Evolutionary conservation across 2,329 filamentous ascomycete species (phyloP).

Genomic region (Cryphonectria parasitica): DNA sequence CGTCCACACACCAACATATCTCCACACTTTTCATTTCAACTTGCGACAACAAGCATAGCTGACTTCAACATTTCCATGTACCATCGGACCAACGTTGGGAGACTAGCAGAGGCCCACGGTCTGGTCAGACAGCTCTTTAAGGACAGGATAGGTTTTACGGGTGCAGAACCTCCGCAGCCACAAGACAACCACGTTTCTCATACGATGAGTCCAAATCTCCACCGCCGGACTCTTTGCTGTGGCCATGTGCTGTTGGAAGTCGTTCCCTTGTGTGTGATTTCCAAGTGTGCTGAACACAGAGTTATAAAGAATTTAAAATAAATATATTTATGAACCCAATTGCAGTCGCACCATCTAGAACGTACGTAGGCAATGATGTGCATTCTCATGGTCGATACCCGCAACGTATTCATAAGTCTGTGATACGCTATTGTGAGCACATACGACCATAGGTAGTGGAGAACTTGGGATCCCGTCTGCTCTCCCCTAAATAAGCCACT

Average conservation of each 20-base stretch:
- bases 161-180: not conserved
- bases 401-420: not conserved
- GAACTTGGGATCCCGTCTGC: not conserved
- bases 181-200: not conserved
- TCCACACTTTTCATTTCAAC: conserved; percentile 6
- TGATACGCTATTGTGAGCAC: not conserved
- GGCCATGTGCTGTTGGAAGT: too few relatives aligned
- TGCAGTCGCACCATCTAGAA: too few relatives aligned
- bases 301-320: too few relatives aligned
- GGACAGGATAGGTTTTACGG: too few relatives aligned
- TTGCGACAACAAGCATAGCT: too few relatives aligned
- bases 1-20: not conserved
- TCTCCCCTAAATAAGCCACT: conserved; percentile 1
- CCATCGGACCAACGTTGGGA: not conserved
- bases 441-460: conserved; percentile 1
- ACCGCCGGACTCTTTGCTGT: too few relatives aligned
- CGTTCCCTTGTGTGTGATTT: too few relatives aligned
- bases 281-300: too few relatives aligned
- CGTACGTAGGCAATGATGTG: too few relatives aligned
- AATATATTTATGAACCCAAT: too few relatives aligned
- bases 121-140: not conserved
- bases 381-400: too few relatives aligned
- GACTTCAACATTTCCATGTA: not conserved
- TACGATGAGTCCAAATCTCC: too few relatives aligned
- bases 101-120: not conserved